phyloP scores from a whole-genome alignment of 2,329 filamentous ascomycete species.

The Pseudopithomyces maydicus region DNA sequence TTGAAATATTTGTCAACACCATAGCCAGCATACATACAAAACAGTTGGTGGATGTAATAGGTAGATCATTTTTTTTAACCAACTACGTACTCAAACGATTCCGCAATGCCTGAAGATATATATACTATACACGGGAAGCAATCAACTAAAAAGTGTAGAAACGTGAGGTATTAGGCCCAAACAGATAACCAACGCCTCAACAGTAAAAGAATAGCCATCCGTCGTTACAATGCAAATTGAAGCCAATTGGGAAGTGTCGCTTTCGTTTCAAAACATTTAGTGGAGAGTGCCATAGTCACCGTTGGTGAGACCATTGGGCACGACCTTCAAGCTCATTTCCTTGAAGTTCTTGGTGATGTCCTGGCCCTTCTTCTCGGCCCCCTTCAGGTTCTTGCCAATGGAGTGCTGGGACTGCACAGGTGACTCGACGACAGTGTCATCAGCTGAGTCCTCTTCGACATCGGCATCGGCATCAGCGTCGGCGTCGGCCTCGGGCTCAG shows the following conservation, averaged over 20 bases:
- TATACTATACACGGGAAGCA: background rate
- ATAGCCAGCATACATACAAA: too few species aligned
- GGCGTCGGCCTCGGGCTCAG: conserved; percentile 26
- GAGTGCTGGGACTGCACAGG: conserved; percentile 18
- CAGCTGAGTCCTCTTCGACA: conserved; percentile 11
- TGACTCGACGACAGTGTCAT: conserved; percentile 30
- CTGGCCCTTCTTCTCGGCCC: conserved; percentile 20
- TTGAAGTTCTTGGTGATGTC: conserved; percentile 27
- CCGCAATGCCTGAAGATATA: too few species aligned
- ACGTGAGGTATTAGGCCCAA: background rate
- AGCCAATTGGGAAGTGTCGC: conserved; percentile 9
- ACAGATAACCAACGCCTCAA: background rate
- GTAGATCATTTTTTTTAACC: too few species aligned
- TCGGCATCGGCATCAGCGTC: conserved; percentile 3
- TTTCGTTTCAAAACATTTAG: background rate
- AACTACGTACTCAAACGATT: too few species aligned
- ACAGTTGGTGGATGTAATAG: too few species aligned
- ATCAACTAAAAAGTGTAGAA: background rate
- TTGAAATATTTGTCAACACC: too few species aligned
- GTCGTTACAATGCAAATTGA: conserved; percentile 15
- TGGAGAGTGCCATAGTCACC: conserved; percentile 36
- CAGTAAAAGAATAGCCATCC: background rate
- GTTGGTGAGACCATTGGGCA: conserved; percentile 36
- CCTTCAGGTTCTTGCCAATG: conserved; percentile 1
- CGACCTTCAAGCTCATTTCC: conserved; percentile 32